These are phyloP conservation scores for Pythium monospermum DNA, from an alignment of 352 stramenopile genomes.

Conservation along the genomic window DNA sequence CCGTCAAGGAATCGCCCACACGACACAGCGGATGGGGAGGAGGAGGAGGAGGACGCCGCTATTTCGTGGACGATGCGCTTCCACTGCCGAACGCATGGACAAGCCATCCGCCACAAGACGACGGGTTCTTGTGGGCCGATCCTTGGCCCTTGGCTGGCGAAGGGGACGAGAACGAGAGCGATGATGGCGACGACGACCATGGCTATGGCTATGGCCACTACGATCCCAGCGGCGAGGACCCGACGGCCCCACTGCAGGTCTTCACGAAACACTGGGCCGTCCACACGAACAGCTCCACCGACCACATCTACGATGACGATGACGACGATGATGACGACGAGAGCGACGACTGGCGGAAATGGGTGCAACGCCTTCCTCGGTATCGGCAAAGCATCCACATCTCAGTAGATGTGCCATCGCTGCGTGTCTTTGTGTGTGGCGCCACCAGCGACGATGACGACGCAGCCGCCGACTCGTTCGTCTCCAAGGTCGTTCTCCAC, in stretches of 20 bases:
- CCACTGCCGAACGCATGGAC: too few species aligned
- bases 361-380: too few species aligned
- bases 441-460: background rate
- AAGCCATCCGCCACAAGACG: too few species aligned
- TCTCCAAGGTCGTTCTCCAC: slow-evolving; percentile 11
- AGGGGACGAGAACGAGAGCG: slow-evolving; percentile 6
- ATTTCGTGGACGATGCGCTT: too few species aligned
- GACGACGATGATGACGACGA: background rate
- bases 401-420: slow-evolving; percentile 1
- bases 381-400: background rate
- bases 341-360: background rate
- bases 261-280: slow-evolving; percentile 6
- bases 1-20: too few species aligned
- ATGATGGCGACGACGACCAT: slow-evolving; percentile 16
- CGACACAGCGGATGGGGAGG: too few species aligned
- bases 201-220: slow-evolving; percentile 15
- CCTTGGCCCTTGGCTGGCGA: too few species aligned
- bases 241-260: background rate
- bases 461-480: background rate
- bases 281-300: background rate
- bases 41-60: too few species aligned
- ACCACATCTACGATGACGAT: background rate
- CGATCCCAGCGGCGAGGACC: background rate
- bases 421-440: slow-evolving; percentile 12
- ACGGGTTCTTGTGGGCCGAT: too few species aligned